phyloP scores from a whole-genome alignment of 2,329 filamentous ascomycete genomes.

The Huntiella moniliformis region DNA sequence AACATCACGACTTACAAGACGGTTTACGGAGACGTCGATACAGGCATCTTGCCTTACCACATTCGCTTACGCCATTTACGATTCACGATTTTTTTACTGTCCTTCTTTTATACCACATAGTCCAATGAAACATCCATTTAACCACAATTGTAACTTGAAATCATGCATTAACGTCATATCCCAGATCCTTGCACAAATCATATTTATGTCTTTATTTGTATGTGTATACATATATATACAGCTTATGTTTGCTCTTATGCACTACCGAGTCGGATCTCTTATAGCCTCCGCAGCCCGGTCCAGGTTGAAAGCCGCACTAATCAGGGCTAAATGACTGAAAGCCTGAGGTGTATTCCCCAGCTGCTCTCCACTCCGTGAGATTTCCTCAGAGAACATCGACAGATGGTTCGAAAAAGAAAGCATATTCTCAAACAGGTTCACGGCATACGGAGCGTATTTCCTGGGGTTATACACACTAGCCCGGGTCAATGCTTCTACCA shows the following conservation, averaged over 20 bases:
- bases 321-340: slow-evolving; percentile 56
- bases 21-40: too few species aligned
- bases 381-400: slow-evolving; percentile 64
- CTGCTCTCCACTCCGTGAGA: slow-evolving; percentile 55
- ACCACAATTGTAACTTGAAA: too few species aligned
- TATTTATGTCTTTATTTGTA: too few species aligned
- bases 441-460: slow-evolving; percentile 41
- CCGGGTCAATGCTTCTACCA: slow-evolving; percentile 58
- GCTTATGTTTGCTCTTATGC: too few species aligned
- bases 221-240: too few species aligned
- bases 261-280: too few species aligned
- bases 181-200: too few species aligned
- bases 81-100: background rate
- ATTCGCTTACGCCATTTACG: too few species aligned
- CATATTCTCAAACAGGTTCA: slow-evolving; percentile 62
- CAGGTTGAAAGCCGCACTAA: slow-evolving; percentile 62
- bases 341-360: slow-evolving; percentile 65
- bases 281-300: slow-evolving; percentile 27
- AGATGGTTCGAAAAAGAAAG: slow-evolving; percentile 59
- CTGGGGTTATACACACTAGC: slow-evolving; percentile 41
- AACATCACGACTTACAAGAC: background rate
- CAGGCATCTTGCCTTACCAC: too few species aligned
- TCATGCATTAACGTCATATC: too few species aligned
- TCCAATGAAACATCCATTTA: too few species aligned
- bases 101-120: background rate